A percentile compares a stretch with the other conserved stretches of the same genome.
phyloP scores from a whole-genome alignment of 1,284 basidiomycete species.

The Tylopilus orsonianus region DNA sequence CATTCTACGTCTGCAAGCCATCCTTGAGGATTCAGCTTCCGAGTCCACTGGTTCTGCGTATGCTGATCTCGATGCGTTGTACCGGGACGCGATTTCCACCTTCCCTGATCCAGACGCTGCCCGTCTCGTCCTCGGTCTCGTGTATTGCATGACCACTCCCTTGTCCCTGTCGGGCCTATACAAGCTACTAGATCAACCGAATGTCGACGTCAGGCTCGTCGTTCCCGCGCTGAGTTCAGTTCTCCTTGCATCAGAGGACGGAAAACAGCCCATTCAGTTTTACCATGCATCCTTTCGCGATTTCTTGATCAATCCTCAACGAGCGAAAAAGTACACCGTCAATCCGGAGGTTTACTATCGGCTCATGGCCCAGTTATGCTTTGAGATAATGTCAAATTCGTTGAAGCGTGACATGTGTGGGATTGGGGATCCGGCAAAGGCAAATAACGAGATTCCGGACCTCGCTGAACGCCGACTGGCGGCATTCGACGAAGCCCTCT shows the following conservation, averaged over 20 bases:
- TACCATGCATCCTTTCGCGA: conserved; percentile 27
- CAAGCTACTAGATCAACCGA: conserved; percentile 12
- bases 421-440: conserved; percentile 20
- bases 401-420: conserved; percentile 27
- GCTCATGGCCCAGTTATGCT: conserved; percentile 20
- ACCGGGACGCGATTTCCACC: conserved; percentile 22
- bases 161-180: conserved; percentile 20
- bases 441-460: conserved; percentile 23
- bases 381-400: conserved; percentile 19
- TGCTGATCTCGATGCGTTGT: conserved; percentile 22
- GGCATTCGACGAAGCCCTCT: conserved; percentile 19
- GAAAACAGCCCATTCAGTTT: conserved; percentile 22
- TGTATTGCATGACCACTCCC: conserved; percentile 20
- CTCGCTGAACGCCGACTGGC: conserved; percentile 14
- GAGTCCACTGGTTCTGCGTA: conserved; percentile 15
- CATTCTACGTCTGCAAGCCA: conserved; percentile 13
- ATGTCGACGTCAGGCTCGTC: conserved; percentile 19
- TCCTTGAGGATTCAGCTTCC: conserved; percentile 12
- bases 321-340: conserved; percentile 18
- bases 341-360: conserved; percentile 18
- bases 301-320: conserved; percentile 16
- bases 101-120: conserved; percentile 18
- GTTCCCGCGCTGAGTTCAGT: conserved; percentile 23
- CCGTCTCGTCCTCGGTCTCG: conserved; percentile 20
- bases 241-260: conserved; percentile 22